Base-by-base conservation (phyloP, 2,329 filamentous ascomycete species). In the Microdochium bolleyi region DNA sequence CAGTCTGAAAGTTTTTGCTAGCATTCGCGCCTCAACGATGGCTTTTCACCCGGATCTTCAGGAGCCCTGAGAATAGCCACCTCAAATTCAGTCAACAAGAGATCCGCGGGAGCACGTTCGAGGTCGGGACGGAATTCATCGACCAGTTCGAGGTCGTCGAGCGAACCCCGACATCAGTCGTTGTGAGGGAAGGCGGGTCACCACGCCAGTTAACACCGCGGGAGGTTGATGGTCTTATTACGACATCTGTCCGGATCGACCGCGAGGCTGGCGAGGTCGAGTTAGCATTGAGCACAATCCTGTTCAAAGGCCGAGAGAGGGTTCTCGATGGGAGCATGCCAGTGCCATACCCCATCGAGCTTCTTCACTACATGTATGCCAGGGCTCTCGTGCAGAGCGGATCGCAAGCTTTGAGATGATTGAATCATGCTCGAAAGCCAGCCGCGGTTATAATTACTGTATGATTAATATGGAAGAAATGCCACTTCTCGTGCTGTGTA, bases 61-160 rank as follows among this genome's bases (percentile, higher is more conserved):
- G 27, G 27, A 30, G 5, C 11, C 27, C 27, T 7, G 14, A 19
- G 13, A 7, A 2, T 14, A 16, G 2, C 21, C 9, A 3, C 9
- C 16, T 41, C 58, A 57, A 57, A 13, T 89, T 85, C 83, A 74
- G 76, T 2, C 70, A 65, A 2, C 67, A 75, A 11, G 74, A 84
- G 51, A 75, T 89, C 1, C 64, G 73, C 5, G 59, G 67, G n/a
- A 81, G 73, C 53, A 73, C 59, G 10, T 89, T 88, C 62, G 77
- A 83, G 21, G 72, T 77, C 38, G 85, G 85, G 32, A 86, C 85
- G 1, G 63, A 73, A 41, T 78, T 89, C 53, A 86, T 82, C 2
- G 84, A 89, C 63, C 85, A 89, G 66, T 89, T 89, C 62, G 83
- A 88, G 64, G 84, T 89, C 0, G 70, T 89, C 1, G 79, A 83